Conservation (phyloP, 1,284 basidiomycete genomes). For the Pseudozyma sp. region DNA sequence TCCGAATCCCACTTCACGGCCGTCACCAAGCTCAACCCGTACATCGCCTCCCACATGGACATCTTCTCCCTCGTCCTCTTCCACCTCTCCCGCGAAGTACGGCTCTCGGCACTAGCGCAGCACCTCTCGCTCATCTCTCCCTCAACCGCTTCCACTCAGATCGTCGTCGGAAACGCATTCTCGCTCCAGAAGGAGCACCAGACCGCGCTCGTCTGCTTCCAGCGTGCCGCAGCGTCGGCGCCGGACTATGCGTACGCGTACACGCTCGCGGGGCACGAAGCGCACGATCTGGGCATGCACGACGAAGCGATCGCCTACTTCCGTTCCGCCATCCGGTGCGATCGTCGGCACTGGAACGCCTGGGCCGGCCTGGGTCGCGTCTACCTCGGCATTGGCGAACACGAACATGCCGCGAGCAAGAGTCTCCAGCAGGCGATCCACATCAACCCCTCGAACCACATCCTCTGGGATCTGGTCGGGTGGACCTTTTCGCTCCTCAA, state of each 20-base stretch:
- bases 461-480: conserved; percentile 64
- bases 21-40: conserved; percentile 51
- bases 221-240: conserved; percentile 56
- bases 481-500: conserved; percentile 47
- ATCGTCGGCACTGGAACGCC: conserved; percentile 66
- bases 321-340: conserved; percentile 59
- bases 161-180: conserved; percentile 66
- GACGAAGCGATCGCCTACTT: conserved; percentile 63
- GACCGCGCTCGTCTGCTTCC: conserved; percentile 62
- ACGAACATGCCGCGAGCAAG: conserved; percentile 55
- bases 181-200: conserved; percentile 64
- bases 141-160: conserved; percentile 52
- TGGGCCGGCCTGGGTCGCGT: conserved; percentile 64
- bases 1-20: conserved; percentile 57
- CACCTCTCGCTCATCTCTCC: conserved; percentile 55
- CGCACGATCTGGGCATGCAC: conserved; percentile 59
- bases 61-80: conserved; percentile 66
- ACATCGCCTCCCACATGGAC: conserved; percentile 60
- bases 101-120: conserved; percentile 61
- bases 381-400: conserved; percentile 54
- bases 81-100: conserved; percentile 66
- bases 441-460: conserved; percentile 57
- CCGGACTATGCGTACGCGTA: conserved; percentile 66
- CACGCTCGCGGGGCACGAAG: conserved; percentile 67
- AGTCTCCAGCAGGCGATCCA: conserved; percentile 56